These are phyloP conservation scores for Neofusicoccum parvum DNA, from an alignment of 2,329 filamentous ascomycete species.

Conservation along the genomic window DNA sequence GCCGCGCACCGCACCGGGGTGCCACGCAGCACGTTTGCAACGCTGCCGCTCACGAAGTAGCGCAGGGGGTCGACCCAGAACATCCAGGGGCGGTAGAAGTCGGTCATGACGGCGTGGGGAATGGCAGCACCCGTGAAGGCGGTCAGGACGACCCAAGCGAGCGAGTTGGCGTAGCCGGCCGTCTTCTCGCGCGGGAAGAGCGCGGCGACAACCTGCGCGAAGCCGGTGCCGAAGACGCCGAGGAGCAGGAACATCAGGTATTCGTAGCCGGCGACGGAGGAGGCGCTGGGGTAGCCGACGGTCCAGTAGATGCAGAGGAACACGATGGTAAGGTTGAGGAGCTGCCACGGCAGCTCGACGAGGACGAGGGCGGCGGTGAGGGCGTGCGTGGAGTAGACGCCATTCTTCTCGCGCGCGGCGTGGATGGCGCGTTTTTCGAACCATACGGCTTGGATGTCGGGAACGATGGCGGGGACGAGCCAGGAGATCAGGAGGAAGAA, in stretches of 20 bases:
- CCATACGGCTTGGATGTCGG: constrained; percentile 75
- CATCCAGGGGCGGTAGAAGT: constrained; percentile 62
- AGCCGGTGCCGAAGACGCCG: constrained; percentile 65
- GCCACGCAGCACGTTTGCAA: constrained; percentile 58
- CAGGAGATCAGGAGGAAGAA: constrained; percentile 76
- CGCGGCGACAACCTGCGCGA: constrained; percentile 68
- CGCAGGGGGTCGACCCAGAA: constrained; percentile 66
- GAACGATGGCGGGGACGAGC: constrained; percentile 72
- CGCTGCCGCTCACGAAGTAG: constrained; percentile 65
- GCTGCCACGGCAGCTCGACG: constrained; percentile 71
- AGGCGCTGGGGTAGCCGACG: not conserved
- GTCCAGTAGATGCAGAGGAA: constrained; percentile 57
- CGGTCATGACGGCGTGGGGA: constrained; percentile 62
- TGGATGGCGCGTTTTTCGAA: constrained; percentile 68
- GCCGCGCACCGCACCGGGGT: constrained; percentile 58
- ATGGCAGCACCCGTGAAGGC: constrained; percentile 76
- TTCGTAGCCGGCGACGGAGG: constrained; percentile 48
- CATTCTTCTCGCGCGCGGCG: constrained; percentile 71
- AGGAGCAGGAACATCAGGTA: constrained; percentile 65
- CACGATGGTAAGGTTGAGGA: constrained; percentile 66
- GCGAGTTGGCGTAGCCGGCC: constrained; percentile 66
- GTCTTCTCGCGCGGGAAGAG: constrained; percentile 67
- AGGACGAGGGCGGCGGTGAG: constrained; percentile 67
- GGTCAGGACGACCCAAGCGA: constrained; percentile 70
- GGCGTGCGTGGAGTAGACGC: constrained; percentile 76